A percentile compares a stretch with the other conserved stretches of the same genome.
These are phyloP conservation scores for Pholiota molesta DNA, from an alignment of 768 basidiomycete species.

Conservation along the genomic window DNA sequence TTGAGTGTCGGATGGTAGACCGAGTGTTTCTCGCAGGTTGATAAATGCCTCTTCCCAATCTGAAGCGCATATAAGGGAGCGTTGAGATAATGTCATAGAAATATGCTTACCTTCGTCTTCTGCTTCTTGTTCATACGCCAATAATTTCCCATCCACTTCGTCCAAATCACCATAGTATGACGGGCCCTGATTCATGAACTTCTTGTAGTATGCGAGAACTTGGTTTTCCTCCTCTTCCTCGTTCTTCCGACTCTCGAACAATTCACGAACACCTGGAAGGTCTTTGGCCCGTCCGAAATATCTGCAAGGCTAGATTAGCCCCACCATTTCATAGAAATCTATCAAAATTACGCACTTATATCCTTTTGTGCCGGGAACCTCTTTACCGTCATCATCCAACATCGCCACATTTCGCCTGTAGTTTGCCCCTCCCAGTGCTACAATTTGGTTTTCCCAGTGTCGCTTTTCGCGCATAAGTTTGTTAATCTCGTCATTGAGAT, in stretches of 20 bases:
- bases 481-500: constrained; percentile 98
- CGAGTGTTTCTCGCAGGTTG: constrained; percentile 56
- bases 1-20: constrained; percentile 52
- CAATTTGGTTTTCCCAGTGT: constrained; percentile 98
- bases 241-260: constrained; percentile 86
- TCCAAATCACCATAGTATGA: constrained; percentile 92
- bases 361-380: constrained; percentile 95
- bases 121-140: constrained; percentile 69
- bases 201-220: constrained; percentile 76
- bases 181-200: constrained; percentile 86
- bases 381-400: constrained; percentile 93
- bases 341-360: constrained; percentile 73
- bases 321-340: background rate
- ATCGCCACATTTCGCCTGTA: constrained; percentile 93
- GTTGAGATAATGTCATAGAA: background rate
- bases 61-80: constrained; percentile 25
- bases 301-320: constrained; percentile 39
- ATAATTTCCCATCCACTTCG: constrained; percentile 68
- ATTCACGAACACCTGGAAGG: constrained; percentile 90
- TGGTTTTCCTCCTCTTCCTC: constrained; percentile 91
- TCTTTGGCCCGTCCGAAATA: constrained; percentile 98
- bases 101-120: constrained; percentile 69
- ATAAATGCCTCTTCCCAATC: constrained; percentile 69
- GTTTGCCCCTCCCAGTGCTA: constrained; percentile 94
- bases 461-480: constrained; percentile 92